Evolutionary conservation across 164 flowering plant genomes (phyloP), one percentile per base, ranked within the genome.

Genomic region (grape (Vitis vinifera)): DNA sequence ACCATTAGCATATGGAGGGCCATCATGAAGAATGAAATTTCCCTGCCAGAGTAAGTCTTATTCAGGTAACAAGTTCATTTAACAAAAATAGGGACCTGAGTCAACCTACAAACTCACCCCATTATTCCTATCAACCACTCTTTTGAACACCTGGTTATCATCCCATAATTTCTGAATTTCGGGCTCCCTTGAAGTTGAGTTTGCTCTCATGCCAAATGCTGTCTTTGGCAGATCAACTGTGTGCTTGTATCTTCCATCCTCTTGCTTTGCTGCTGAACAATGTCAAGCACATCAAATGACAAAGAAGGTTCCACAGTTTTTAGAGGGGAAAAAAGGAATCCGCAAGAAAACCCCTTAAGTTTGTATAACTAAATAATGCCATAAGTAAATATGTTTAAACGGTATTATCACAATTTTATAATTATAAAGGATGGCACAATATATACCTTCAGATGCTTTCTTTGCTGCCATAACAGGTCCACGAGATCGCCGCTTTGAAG

Each of bases 1-100:
- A 4, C 99, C 99, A 87, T 96, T 96, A 48, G 99, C 99, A 85
- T 96, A 96, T 47, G 99, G 99, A 62, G 99, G 99, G 27, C 99
- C 99, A 83, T 96, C 99, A 78, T 96, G 99, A 72, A 95, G 93
- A 75, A 88, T 75, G 74, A 95, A 95, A 67, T 68, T 85, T 72
- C 76, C 92, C 99, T 95, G 84, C 55, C 51, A 56, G 69, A 65
- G 66, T 37, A 63, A 65, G 65, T 55, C 65, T 69, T 57, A 23
- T 55, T 80, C 70, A 83, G 75, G 55, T 14, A 68, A 59, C 51
- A 75, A 65, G 14, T 47, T 51, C 10, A 47, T 29, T 13, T 8
- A 59, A 17, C n/a, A 51, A 59, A 48, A 76, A 63, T 10, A 62
- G 55, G n/a, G 61, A 70, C 7, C 31, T 11, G 12, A 73, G 15